Conservation (phyloP, 148 eudicot genomes). For the Vaccinium macrocarpon region DNA sequence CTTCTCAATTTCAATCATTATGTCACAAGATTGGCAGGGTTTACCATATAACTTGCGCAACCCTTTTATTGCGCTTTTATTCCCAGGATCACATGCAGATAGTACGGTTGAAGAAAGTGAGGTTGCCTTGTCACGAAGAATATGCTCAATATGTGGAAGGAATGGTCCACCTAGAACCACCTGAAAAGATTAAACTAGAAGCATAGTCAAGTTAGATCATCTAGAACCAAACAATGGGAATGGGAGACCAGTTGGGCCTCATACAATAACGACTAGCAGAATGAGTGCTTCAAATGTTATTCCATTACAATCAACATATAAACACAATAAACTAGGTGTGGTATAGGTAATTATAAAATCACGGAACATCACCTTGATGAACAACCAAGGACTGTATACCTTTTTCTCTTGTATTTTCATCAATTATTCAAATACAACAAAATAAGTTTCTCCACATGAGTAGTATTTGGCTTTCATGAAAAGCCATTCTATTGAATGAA, state of each 20-base stretch:
- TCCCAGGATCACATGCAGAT: constrained; percentile 72
- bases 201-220: constrained; percentile 13
- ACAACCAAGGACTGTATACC: neutral
- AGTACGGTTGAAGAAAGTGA: constrained; percentile 66
- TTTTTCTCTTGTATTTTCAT: neutral
- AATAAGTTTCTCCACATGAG: neutral
- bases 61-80: constrained; percentile 52
- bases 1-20: constrained; percentile 57
- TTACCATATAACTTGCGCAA: constrained; percentile 35
- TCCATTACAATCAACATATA: neutral
- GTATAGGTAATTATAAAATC: neutral
- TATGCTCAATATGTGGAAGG: constrained; percentile 72
- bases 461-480: neutral
- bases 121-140: constrained; percentile 76
- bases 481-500: neutral
- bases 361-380: neutral
- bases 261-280: neutral
- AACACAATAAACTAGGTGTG: neutral
- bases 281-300: neutral
- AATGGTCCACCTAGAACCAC: constrained; percentile 95
- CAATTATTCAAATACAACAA: neutral
- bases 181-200: constrained; percentile 36
- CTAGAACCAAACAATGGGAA: constrained; percentile 10
- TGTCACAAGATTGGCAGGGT: constrained; percentile 69
- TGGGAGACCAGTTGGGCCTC: neutral